Conservation (phyloP, 73 alveolate species). For the Paramecium octaurelia region DNA sequence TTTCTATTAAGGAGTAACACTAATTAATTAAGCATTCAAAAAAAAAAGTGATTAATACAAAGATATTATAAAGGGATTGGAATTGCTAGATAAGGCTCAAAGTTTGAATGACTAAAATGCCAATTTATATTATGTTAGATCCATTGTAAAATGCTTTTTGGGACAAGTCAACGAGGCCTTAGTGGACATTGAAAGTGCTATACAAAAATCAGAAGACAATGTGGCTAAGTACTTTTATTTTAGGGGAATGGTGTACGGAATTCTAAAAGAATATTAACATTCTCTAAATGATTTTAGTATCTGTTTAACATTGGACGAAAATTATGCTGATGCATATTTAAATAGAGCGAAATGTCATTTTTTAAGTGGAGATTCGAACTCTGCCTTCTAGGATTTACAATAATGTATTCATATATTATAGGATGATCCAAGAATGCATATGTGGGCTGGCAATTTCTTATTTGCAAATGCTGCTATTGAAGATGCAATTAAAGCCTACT, state of each 20-base stretch:
- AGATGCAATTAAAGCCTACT: conserved; percentile 66
- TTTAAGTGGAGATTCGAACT: conserved; percentile 50
- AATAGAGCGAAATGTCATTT: conserved; percentile 63
- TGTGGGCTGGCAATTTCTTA: conserved; percentile 68
- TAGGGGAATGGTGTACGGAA: conserved; percentile 65
- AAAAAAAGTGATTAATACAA: background rate
- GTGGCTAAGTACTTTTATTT: conserved; percentile 57
- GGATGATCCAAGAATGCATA: conserved; percentile 67
- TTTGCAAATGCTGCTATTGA: conserved; percentile 63
- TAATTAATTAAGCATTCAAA: conserved; percentile 47
- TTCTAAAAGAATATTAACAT: conserved; percentile 29
- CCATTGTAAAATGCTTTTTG: conserved; percentile 48
- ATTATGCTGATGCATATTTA: conserved; percentile 58
- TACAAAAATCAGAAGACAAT: conserved; percentile 68
- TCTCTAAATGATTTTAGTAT: conserved; percentile 63
- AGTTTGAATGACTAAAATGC: conserved; percentile 54
- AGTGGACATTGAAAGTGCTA: conserved; percentile 60
- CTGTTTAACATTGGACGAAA: conserved; percentile 57
- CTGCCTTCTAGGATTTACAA: conserved; percentile 60
- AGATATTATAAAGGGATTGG: conserved; percentile 23
- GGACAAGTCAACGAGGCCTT: conserved; percentile 50
- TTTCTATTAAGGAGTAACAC: conserved; percentile 57
- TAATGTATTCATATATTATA: conserved; percentile 24
- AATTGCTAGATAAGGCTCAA: conserved; percentile 50
- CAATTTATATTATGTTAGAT: conserved; percentile 59